Conservation (phyloP, 345 rosid genomes). For the Sisymbrium altissimum region DNA sequence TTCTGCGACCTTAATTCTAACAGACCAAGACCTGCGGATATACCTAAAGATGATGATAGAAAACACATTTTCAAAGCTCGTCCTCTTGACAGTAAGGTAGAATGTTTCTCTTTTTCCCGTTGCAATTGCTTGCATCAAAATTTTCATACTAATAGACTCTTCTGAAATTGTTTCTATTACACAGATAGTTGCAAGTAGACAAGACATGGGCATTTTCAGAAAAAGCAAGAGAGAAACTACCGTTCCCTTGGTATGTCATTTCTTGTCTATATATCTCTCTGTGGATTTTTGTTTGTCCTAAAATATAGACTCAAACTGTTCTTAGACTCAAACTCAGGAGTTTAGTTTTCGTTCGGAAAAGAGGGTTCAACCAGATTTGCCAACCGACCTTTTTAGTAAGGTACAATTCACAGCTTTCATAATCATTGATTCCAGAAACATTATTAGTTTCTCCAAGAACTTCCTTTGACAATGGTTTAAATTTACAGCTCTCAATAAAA, state of each 20-base stretch:
- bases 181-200: conserved; percentile 70
- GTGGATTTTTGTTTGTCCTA: background rate
- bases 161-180: background rate
- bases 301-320: background rate
- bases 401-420: conserved; percentile 35
- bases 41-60: conserved; percentile 40
- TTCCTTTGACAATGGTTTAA: background rate
- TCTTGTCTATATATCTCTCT: background rate
- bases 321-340: conserved; percentile 40
- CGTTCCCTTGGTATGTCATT: conserved; percentile 58
- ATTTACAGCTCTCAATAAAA: conserved; percentile 58
- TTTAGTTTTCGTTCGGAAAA: conserved; percentile 57
- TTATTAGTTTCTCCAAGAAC: background rate
- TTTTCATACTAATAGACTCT: background rate
- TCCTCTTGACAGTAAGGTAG: conserved; percentile 75
- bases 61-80: conserved; percentile 58
- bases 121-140: background rate
- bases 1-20: background rate
- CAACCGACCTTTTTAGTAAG: conserved; percentile 83
- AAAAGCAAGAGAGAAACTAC: conserved; percentile 71
- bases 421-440: background rate
- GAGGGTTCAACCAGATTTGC: conserved; percentile 53
- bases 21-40: conserved; percentile 46
- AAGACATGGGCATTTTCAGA: conserved; percentile 56
- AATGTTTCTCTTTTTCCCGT: background rate